Evolutionary conservation across 257 asterid species (phyloP), one percentile per base, ranked within the genome.

Genomic region (Forsythia suspensa): DNA sequence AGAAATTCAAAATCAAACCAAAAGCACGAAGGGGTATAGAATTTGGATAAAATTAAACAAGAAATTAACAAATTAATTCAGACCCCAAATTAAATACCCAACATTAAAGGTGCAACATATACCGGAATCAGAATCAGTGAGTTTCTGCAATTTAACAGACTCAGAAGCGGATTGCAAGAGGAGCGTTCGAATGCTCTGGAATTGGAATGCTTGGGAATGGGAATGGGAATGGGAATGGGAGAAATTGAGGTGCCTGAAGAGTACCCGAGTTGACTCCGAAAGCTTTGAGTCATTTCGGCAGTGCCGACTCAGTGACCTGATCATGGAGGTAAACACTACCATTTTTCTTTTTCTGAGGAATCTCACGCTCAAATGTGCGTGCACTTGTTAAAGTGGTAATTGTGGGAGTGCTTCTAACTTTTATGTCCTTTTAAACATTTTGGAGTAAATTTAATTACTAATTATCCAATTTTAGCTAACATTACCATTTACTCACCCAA

Each of bases 51-150:
- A 51, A 48, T 55, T 24, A n/a, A 44, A 42, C 5, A 68, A 70
- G 20, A 59, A 52, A 78, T 13, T 8, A 12, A 10, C 12, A 39
- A 66, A 74, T 41, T 39, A 37, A 46, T 38, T n/a, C 7, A n/a
- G 29, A 72, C 10, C 7, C 37, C 59, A 79, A 21, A 4, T 20
- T 42, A 70, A 73, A 52, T n/a, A 12, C 6, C 12, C n/a, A 38
- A 46, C 21, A 65, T 41, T 43, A 40, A 34, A n/a, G 10, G 11
- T 29, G 20, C 75, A 46, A 70, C 55, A 74, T 24, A 57, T 90
- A 92, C 96, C 98, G 34, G 96, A 88, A 87, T 92, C 94, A 34
- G 89, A 80, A 48, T 87, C 92, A 16, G 92, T 61, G 79, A 91
- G 90, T 74, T 79, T 86, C 68, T 85, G 87, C 74, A 94, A 84